phyloP scores from a whole-genome alignment of 331 rosid genomes.

The Quercus lobata region DNA sequence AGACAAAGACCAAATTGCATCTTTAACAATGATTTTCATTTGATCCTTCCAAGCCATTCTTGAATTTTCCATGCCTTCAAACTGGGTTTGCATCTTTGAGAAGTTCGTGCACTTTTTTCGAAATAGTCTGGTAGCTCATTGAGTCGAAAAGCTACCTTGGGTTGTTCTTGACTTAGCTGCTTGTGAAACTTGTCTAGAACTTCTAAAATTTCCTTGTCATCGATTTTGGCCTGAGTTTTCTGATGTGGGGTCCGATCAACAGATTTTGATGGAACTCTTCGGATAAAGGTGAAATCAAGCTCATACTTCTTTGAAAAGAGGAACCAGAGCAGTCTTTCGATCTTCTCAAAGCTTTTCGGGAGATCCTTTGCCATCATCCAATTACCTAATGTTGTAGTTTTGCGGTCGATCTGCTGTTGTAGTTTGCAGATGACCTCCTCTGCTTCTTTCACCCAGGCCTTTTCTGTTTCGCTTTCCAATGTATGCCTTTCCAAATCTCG shows the following conservation, averaged over 20 bases:
- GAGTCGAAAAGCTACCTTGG: no score
- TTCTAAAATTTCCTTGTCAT: background rate
- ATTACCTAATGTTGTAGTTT: no score
- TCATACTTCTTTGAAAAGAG: no score
- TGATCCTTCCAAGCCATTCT: conserved; percentile 2
- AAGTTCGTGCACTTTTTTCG: background rate
- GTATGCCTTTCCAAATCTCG: background rate
- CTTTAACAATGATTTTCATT: background rate
- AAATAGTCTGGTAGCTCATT: background rate
- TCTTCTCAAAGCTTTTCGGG: background rate
- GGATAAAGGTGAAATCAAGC: background rate
- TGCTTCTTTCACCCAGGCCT: background rate
- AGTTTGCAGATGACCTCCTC: background rate
- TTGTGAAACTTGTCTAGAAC: no score
- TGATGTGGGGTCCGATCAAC: background rate
- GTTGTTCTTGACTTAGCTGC: no score
- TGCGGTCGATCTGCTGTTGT: background rate
- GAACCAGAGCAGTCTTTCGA: no score
- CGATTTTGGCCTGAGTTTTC: background rate
- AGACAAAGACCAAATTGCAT: background rate
- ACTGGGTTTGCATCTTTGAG: background rate
- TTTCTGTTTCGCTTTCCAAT: background rate
- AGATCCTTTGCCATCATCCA: background rate
- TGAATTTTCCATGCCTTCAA: background rate
- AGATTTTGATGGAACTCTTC: background rate